phyloP scores from a whole-genome alignment of 257 asterid genomes.

The Forsythia suspensa region DNA sequence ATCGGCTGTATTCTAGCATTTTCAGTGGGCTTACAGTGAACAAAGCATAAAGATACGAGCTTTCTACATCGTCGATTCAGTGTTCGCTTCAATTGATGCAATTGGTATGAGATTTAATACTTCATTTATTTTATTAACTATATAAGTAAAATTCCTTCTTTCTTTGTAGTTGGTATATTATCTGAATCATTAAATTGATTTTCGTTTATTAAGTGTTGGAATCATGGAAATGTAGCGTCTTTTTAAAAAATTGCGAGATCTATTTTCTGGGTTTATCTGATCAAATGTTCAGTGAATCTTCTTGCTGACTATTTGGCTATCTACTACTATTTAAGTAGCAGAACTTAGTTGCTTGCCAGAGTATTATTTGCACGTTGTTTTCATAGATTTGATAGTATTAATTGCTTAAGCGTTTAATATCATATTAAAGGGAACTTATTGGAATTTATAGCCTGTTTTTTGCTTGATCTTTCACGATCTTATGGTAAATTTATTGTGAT shows the following conservation, averaged over 20 bases:
- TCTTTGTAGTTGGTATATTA: neutral
- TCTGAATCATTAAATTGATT: slow-evolving; percentile 12
- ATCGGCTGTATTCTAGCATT: neutral
- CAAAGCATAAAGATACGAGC: slow-evolving; percentile 19
- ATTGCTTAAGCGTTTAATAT: neutral
- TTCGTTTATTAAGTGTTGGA: neutral
- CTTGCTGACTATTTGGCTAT: slow-evolving; percentile 13
- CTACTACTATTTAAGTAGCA: slow-evolving; percentile 15
- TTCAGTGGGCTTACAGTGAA: slow-evolving; percentile 10
- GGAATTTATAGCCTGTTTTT: neutral
- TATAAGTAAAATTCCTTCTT: neutral
- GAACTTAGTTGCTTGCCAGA: neutral
- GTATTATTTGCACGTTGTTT: neutral
- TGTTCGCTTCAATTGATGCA: slow-evolving; percentile 44
- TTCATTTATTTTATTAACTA: slow-evolving; percentile 14
- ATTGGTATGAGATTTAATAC: slow-evolving; percentile 41
- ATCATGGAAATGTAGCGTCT: neutral
- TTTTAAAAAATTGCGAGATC: neutral
- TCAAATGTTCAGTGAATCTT: neutral
- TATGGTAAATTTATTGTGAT: neutral
- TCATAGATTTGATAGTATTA: neutral
- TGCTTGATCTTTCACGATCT: neutral
- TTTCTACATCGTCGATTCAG: slow-evolving; percentile 35
- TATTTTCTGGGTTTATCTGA: slow-evolving; percentile 4
- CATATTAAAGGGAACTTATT: neutral